phyloP scores from a whole-genome alignment of 139 green algal species.

The Coelastrella sp. region DNA sequence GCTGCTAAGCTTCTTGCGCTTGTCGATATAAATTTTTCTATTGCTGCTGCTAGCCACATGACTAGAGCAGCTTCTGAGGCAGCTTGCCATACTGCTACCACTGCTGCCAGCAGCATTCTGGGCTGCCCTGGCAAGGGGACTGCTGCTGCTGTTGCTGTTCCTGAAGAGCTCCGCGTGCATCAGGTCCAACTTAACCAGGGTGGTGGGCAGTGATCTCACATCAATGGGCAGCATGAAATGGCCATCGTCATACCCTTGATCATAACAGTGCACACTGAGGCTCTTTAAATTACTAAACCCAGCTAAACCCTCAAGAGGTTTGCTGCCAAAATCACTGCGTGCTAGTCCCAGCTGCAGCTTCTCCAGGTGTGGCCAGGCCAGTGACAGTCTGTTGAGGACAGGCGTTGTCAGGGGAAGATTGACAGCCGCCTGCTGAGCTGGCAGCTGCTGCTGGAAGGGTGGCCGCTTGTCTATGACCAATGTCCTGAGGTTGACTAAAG shows the following conservation, averaged over 20 bases:
- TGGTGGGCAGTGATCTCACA: neutral
- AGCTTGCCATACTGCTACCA: neutral
- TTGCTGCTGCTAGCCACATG: neutral
- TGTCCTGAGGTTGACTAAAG: neutral
- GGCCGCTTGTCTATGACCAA: constrained; percentile 45
- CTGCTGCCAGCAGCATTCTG: neutral
- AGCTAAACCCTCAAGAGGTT: neutral
- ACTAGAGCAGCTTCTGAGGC: neutral
- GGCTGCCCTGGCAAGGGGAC: neutral
- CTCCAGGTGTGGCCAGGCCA: constrained; percentile 13
- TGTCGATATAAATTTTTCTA: neutral
- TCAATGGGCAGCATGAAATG: constrained; percentile 41
- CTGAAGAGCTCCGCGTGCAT: constrained; percentile 42
- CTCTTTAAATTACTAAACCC: constrained; percentile 16
- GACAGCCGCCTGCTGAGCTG: constrained; percentile 36
- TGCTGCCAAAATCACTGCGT: constrained; percentile 26
- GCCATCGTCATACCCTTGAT: constrained; percentile 30
- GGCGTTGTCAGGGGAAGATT: constrained; percentile 11
- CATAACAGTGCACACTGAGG: constrained; percentile 43
- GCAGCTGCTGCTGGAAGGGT: constrained; percentile 49
- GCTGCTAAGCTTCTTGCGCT: neutral
- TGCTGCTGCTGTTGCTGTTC: neutral
- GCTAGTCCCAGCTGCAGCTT: constrained; percentile 43
- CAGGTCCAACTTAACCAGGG: constrained; percentile 27
- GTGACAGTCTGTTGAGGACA: neutral